Conservation (phyloP, 2,329 filamentous ascomycete genomes). For the Sporothrix luriei region DNA sequence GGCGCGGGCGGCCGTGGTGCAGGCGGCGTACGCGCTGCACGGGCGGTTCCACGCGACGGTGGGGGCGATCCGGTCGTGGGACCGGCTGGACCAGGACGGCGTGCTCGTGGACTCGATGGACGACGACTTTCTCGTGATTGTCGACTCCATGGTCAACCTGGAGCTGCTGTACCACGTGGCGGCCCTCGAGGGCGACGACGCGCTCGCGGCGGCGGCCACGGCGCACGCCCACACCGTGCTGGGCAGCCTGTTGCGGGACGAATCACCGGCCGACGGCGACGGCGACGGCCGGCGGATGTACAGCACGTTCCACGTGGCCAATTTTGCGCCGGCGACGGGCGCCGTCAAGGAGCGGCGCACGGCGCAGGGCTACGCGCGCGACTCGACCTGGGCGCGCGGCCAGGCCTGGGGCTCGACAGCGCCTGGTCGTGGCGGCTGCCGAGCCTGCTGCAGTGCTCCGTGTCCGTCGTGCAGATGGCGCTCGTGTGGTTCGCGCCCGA, state of each 20-base stretch:
- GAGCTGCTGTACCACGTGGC: slow-evolving; percentile 46
- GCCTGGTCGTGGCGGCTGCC: slow-evolving; percentile 44
- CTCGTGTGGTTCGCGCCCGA: slow-evolving; percentile 34
- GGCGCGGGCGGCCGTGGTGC: slow-evolving; percentile 48
- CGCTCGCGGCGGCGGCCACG: slow-evolving; percentile 41
- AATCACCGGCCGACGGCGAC: slow-evolving; percentile 35
- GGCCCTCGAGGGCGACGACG: slow-evolving; percentile 40
- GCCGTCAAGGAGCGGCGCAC: slow-evolving; percentile 50
- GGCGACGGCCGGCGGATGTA: slow-evolving; percentile 37
- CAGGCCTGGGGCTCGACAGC: slow-evolving; percentile 51
- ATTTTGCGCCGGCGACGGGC: slow-evolving; percentile 51
- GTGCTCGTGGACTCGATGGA: slow-evolving; percentile 42
- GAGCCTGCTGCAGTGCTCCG: slow-evolving; percentile 49
- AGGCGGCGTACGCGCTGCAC: slow-evolving; percentile 49
- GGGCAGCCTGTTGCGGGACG: slow-evolving; percentile 47
- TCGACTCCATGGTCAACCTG: slow-evolving; percentile 49
- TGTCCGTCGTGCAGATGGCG: slow-evolving; percentile 30
- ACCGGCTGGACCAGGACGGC: slow-evolving; percentile 43
- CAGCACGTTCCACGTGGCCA: slow-evolving; percentile 52
- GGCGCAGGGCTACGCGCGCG: slow-evolving; percentile 51
- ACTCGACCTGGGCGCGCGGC: slow-evolving; percentile 55
- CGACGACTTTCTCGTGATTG: slow-evolving; percentile 48
- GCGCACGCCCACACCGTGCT: slow-evolving; percentile 49
- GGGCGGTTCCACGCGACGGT: slow-evolving; percentile 49
- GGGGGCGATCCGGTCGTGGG: slow-evolving; percentile 55